phyloP scores from a whole-genome alignment of 2,329 filamentous ascomycete species.

The Claviceps cyperi region DNA sequence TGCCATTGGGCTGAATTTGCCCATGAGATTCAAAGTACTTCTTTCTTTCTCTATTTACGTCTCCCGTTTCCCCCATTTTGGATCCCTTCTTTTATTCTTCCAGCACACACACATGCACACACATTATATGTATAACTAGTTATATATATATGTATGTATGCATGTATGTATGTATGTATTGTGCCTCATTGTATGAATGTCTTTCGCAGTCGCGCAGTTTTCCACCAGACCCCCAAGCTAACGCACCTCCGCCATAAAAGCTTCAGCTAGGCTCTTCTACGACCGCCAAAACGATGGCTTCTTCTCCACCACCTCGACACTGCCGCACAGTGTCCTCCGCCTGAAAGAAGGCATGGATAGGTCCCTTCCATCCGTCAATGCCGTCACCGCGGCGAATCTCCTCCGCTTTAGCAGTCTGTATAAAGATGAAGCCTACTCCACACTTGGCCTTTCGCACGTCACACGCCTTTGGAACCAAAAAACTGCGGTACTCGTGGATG shows the following conservation, averaged over 20 bases:
- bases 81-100: neutral
- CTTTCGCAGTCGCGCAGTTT: too few relatives aligned
- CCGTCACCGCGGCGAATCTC: conserved; percentile 74
- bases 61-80: too few relatives aligned
- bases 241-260: conserved; percentile 29
- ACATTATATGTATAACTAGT: too few relatives aligned
- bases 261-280: conserved; percentile 65
- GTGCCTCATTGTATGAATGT: too few relatives aligned
- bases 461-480: conserved; percentile 77
- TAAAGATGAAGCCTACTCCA: conserved; percentile 47
- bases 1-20: conserved; percentile 60
- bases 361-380: conserved; percentile 79
- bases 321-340: conserved; percentile 62
- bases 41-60: too few relatives aligned
- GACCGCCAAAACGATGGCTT: conserved; percentile 53
- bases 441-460: conserved; percentile 59
- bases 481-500: conserved; percentile 84
- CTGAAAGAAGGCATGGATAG: conserved; percentile 95
- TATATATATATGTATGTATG: too few relatives aligned
- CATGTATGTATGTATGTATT: too few relatives aligned
- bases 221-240: neutral
- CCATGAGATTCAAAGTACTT: conserved; percentile 58
- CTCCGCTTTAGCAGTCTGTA: conserved; percentile 62
- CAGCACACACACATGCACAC: too few relatives aligned
- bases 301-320: conserved; percentile 52